Conservation (phyloP, 148 eudicot genomes). For the Arctostaphylos glauca region DNA sequence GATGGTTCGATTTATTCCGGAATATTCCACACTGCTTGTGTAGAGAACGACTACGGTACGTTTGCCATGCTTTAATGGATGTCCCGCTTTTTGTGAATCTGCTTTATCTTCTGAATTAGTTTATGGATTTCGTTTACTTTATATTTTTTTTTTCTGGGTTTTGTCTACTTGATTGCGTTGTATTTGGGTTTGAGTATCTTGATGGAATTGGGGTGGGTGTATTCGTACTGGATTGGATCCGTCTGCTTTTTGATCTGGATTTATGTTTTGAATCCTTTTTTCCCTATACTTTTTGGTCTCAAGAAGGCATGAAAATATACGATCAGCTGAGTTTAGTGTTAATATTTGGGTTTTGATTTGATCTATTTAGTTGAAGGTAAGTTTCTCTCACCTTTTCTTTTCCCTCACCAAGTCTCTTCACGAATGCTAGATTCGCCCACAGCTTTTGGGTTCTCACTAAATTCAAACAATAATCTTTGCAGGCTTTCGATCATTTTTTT, state of each 20-base stretch:
- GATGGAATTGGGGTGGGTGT: conserved; percentile 5
- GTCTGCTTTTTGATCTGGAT: conserved; percentile 25
- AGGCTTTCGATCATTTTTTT: neutral
- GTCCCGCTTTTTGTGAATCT: neutral
- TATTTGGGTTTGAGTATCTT: conserved; percentile 24
- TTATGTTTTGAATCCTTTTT: neutral
- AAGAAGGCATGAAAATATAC: neutral
- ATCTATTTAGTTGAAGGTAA: neutral
- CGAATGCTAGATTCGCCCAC: neutral
- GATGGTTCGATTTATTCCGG: conserved; percentile 87
- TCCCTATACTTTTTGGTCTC: neutral
- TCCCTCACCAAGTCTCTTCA: neutral
- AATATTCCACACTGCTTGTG: conserved; percentile 65
- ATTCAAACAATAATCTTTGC: neutral
- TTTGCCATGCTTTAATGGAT: conserved; percentile 4
- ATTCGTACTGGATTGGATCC: conserved; percentile 28
- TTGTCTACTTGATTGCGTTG: neutral
- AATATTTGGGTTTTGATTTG: neutral
- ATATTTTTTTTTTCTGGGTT: conserved; percentile 6
- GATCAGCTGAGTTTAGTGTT: neutral
- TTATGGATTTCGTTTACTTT: conserved; percentile 11
- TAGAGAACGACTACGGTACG: conserved; percentile 61
- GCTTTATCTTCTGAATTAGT: conserved; percentile 5
- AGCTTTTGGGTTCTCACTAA: neutral
- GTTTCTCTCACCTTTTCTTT: neutral